Base-by-base conservation (phyloP, 2,329 filamentous ascomycete genomes). In the Clonostachys chloroleuca region DNA sequence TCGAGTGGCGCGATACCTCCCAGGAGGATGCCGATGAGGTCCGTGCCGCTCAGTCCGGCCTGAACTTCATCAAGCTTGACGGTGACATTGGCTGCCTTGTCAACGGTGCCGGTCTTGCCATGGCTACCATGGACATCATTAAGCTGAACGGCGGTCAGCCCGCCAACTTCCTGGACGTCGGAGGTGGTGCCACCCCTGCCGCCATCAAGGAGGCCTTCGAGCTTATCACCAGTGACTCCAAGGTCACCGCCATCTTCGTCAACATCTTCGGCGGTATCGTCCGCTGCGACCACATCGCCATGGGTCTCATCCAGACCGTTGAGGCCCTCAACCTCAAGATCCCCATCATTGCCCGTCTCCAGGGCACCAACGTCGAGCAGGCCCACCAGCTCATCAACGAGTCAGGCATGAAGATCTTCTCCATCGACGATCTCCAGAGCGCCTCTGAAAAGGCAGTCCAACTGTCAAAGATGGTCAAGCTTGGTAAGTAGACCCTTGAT, bases 61-160 rank as follows among this genome's bases (percentile, higher is more conserved):
- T 99, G 58, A 99, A 99, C 84, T 99, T 99, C 78, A 99, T 99
- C 82, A 99, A 99, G 84, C 87, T 99, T 52, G 94, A 97, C 66
- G 94, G 94, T 68, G 94, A 99, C 68, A 99, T 99, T 68, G 94
- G 94, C 73, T 99, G 94, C 79, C 81, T 97, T 59, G 94, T 99
- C 77, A 99, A 99, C 77, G 94, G 94, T 68, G 94, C 94, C 62
- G 94, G 94, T 77, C 87, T 99, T 57, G 94, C 94, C 74, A 99
- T 99, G 94, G 94, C 94, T 54, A 99, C 94, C 68, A 99, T 99
- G 94, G 94, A 99, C 73, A 97, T 99, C 72, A 99, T 99, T 83
- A 97, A 99, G 84, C 83, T 99, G 54, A 99, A 97, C 75, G 94
- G 94, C 59, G 94, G 94, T 54, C 78, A 83, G 65, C 94, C 94